Base-by-base conservation (phyloP, 805 yeast genomes). In the Candida alai region DNA sequence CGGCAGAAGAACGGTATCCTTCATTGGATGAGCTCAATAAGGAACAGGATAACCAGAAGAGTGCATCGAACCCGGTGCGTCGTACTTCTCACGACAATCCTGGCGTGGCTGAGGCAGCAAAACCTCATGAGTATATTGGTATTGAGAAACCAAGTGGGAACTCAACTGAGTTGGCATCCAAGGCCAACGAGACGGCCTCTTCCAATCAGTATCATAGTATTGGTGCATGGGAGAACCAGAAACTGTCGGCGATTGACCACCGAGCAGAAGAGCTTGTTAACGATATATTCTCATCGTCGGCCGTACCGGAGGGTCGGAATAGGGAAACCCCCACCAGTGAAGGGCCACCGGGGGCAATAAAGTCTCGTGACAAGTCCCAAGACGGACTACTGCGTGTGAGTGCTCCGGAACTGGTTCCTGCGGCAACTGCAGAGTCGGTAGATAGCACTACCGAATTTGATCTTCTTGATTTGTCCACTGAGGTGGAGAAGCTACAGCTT, bases 1-100 rank as follows among this genome's bases (percentile, higher is more conserved):
- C 8, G 11, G 25, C 33, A 6, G 19, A 15, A 13, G 17, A 70
- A 37, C 54, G 80, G 32, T 76, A 65, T 43, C 82, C 78, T 1
- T 64, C 73, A 3, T 45, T 71, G n/a, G 73, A 69, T 18, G 62
- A 56, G n/a, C 39, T 59, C 13, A 30, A 13, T 7, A 16, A 37
- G n/a, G 42, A 34, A 19, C 21, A 34, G 3, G 10, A 7, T 4
- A 15, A 22, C n/a, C 13, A 3, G 7, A 9, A 18, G 15, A n/a
- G 10, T 5, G 21, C n/a, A 26, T 26, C 28, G 4, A 26, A 19
- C 17, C 28, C 28, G 4, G n/a, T 16, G 9, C 28, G 15, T 14
- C 19, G 17, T 11, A 12, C 17, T 14, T 13, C 28, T 6, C 28
- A 4, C 6, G 17, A 14, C 19, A 26, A 14, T 6, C 3, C 16